phyloP scores from a whole-genome alignment of 1,284 basidiomycete species.

The Cryptococcus sp. region DNA sequence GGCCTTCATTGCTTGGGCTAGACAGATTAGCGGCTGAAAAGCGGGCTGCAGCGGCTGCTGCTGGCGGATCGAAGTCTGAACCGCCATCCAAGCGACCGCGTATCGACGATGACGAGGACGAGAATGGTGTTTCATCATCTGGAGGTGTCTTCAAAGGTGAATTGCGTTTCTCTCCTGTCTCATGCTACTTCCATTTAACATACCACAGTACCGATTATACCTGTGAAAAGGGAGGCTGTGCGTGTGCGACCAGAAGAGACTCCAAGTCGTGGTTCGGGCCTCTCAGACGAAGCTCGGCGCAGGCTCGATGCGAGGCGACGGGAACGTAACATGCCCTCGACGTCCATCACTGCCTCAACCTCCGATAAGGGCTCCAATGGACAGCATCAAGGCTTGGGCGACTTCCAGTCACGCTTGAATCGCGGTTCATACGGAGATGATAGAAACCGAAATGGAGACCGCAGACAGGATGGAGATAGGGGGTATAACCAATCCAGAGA shows the following conservation, averaged over 20 bases:
- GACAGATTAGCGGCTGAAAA: slow-evolving; percentile 87
- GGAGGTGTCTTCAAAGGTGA: slow-evolving; percentile 78
- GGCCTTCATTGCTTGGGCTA: slow-evolving; percentile 78
- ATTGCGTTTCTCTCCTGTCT: slow-evolving; percentile 18
- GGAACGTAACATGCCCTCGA: slow-evolving; percentile 61
- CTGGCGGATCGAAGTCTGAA: slow-evolving; percentile 54
- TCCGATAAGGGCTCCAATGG: slow-evolving; percentile 25
- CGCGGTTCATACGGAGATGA: slow-evolving; percentile 55
- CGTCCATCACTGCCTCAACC: slow-evolving; percentile 29
- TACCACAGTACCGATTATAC: slow-evolving; percentile 67
- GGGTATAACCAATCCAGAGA: slow-evolving; percentile 18
- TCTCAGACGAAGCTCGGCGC: slow-evolving; percentile 71
- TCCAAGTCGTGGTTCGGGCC: slow-evolving; percentile 86
- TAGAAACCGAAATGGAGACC: slow-evolving; percentile 3
- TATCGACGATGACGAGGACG: slow-evolving; percentile 58
- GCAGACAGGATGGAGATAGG: slow-evolving; percentile 14
- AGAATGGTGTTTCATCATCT: slow-evolving; percentile 31
- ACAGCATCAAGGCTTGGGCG: slow-evolving; percentile 42
- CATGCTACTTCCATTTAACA: neutral
- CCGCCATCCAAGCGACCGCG: slow-evolving; percentile 65
- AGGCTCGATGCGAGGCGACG: slow-evolving; percentile 74
- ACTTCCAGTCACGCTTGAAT: slow-evolving; percentile 52
- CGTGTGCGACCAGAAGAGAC: slow-evolving; percentile 83
- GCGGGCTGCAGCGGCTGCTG: slow-evolving; percentile 61
- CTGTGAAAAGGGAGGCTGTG: slow-evolving; percentile 60